Conservation (phyloP, 768 basidiomycete species). For the Naganishia vishniacii region DNA sequence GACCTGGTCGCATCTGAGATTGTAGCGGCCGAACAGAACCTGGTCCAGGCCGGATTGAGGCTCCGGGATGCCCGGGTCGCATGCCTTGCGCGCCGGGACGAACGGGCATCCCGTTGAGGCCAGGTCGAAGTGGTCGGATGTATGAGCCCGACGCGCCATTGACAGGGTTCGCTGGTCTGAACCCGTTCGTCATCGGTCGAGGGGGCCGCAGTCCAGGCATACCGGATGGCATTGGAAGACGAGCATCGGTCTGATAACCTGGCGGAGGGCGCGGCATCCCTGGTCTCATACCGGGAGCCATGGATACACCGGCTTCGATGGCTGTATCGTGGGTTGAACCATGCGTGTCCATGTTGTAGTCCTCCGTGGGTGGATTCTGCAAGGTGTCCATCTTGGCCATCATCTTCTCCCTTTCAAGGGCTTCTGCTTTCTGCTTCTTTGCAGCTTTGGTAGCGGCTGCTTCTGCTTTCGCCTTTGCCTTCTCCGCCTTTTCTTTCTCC, state of each 20-base stretch:
- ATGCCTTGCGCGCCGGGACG: neutral
- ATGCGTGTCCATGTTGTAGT: neutral
- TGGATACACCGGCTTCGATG: neutral
- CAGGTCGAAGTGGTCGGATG: neutral
- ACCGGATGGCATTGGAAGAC: neutral
- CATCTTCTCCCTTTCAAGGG: conserved; percentile 22
- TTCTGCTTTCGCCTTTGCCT: conserved; percentile 34
- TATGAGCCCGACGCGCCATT: neutral
- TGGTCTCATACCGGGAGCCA: neutral
- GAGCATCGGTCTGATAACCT: neutral
- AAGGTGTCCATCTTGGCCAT: conserved; percentile 6
- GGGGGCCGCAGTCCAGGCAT: conserved; percentile 19
- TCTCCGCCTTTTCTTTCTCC: conserved; percentile 26
- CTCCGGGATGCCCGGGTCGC: neutral
- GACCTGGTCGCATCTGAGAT: conserved; percentile 13
- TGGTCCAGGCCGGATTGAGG: conserved; percentile 8
- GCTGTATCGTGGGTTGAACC: neutral
- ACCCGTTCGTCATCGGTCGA: conserved; percentile 14
- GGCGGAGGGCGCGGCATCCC: conserved; percentile 1
- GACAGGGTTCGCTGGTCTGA: conserved; percentile 1
- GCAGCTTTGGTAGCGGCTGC: conserved; percentile 30
- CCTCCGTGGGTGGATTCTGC: neutral
- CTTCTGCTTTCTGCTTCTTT: conserved; percentile 20
- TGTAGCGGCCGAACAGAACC: conserved; percentile 10
- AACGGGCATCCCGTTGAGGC: neutral